Conservation (phyloP, 2,329 filamentous ascomycete genomes). For the Nemania sp. region DNA sequence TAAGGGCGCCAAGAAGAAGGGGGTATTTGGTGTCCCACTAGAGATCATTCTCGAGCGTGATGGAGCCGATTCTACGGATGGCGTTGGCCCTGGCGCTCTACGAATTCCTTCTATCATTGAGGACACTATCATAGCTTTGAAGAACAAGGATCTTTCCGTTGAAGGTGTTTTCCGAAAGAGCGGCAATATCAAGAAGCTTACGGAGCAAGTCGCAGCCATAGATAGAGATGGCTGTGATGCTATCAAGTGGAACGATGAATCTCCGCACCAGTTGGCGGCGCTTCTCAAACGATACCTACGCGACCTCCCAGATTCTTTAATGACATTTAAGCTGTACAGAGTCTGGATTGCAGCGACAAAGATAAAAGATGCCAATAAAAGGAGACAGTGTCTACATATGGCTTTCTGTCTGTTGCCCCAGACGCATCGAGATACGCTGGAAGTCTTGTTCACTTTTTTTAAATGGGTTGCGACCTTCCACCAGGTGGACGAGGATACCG, state of each 20-base stretch:
- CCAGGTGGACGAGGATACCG: conserved; percentile 93
- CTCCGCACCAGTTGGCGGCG: conserved; percentile 90
- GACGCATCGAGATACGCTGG: conserved; percentile 87
- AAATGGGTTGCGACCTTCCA: conserved; percentile 98
- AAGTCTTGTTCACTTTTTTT: conserved; percentile 93
- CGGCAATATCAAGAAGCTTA: conserved; percentile 93
- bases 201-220: conserved; percentile 82
- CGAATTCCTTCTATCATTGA: conserved; percentile 95
- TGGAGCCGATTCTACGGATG: conserved; percentile 96
- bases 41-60: conserved; percentile 91
- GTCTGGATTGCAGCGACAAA: conserved; percentile 91
- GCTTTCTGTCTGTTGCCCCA: conserved; percentile 93
- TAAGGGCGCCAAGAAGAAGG: conserved; percentile 85
- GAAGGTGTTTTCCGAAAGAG: conserved; percentile 99
- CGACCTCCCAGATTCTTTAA: conserved; percentile 89
- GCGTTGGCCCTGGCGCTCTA: conserved; percentile 87
- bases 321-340: conserved; percentile 92
- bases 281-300: conserved; percentile 93
- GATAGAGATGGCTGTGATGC: conserved; percentile 84
- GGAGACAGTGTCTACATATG: conserved; percentile 84
- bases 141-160: conserved; percentile 98
- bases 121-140: conserved; percentile 90
- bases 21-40: conserved; percentile 86
- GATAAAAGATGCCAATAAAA: conserved; percentile 78
- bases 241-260: conserved; percentile 85